Evolutionary conservation across 2,329 filamentous ascomycete genomes (phyloP), one percentile per base, ranked within the genome.

Genomic region (Penicillium expansum): DNA sequence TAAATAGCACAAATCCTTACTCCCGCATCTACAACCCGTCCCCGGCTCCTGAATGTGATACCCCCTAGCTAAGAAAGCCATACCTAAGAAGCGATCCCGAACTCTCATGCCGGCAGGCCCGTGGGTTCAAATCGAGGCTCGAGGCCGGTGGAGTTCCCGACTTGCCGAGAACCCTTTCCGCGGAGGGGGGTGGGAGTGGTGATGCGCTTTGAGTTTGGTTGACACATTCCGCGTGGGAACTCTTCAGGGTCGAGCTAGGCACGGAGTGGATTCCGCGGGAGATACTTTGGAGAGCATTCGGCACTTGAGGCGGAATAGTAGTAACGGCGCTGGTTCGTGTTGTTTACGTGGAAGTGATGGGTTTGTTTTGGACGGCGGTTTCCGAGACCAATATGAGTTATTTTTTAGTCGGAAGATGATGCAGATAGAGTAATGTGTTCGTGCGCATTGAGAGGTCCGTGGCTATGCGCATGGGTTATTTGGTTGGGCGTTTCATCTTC

Each of bases 81-180:
- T 27, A 27, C 1, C 33, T 6, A 24, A 18, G 16, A 27, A 41
- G 20, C 30, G 35, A 38, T 60, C 59, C 62, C 61, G 61, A 63
- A 14, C 9, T 44, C 24, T 18, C 29, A 55, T 60, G 59, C 57
- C 61, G 59, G 52, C 14, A 8, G 7, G 42, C 24, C 3, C 7
- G 52, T 52, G 57, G 43, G 18, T 42, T 53, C n/a, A n/a, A 5
- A 32, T 32, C 5, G 20, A 14, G 37, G 22, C 29, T 32, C 22
- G 9, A 52, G 27, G 33, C 53, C 41, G 22, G 33, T 44, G 54
- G 47, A 43, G 38, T 16, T 20, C 35, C 33, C 44, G 52, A 50
- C 43, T 48, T 64, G 59, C 57, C 62, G 56, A 55, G 7, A 38
- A 11, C 13, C 24, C 41, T 60, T 61, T 56, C 59, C 61, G 61